A percentile compares a stretch with the other conserved stretches of the same genome.
Conservation (phyloP, 306 rosid species). For the Heteromeles arbutifolia region DNA sequence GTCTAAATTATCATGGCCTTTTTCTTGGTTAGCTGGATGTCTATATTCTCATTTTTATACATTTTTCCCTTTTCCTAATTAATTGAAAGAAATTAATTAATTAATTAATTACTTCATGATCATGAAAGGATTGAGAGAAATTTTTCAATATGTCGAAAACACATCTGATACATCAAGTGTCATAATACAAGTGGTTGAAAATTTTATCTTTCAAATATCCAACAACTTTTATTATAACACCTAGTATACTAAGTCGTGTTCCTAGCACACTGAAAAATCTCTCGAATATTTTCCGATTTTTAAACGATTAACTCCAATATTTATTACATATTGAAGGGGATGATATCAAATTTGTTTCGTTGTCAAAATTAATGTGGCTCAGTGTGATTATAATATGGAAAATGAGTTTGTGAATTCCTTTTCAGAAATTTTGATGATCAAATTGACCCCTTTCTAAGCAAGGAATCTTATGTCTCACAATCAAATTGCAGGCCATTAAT, state of each 20-base stretch:
- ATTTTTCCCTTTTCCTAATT: background rate
- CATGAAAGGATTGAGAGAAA: background rate
- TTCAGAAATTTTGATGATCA: background rate
- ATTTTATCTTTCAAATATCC: too few relatives aligned
- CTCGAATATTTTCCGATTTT: too few relatives aligned
- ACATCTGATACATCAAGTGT: rapidly evolving
- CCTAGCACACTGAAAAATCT: too few relatives aligned
- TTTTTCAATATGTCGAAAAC: too few relatives aligned
- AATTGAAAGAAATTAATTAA: too few relatives aligned
- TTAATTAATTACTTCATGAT: background rate
- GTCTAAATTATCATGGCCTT: background rate
- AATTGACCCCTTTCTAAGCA: background rate
- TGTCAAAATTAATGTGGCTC: background rate
- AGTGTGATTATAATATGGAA: background rate
- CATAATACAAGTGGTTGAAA: too few relatives aligned
- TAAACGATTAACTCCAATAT: background rate
- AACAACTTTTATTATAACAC: too few relatives aligned
- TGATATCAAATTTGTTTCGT: background rate
- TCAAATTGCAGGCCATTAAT: background rate
- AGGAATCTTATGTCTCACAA: background rate
- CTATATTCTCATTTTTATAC: background rate
- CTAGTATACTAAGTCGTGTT: too few relatives aligned
- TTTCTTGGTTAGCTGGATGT: background rate
- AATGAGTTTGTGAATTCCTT: background rate
- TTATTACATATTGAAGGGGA: background rate